Evolutionary conservation across 1,139 yeast species (phyloP), one percentile per base, ranked within the genome.

Genomic region (Kurtzmaniella quercitrusa): DNA sequence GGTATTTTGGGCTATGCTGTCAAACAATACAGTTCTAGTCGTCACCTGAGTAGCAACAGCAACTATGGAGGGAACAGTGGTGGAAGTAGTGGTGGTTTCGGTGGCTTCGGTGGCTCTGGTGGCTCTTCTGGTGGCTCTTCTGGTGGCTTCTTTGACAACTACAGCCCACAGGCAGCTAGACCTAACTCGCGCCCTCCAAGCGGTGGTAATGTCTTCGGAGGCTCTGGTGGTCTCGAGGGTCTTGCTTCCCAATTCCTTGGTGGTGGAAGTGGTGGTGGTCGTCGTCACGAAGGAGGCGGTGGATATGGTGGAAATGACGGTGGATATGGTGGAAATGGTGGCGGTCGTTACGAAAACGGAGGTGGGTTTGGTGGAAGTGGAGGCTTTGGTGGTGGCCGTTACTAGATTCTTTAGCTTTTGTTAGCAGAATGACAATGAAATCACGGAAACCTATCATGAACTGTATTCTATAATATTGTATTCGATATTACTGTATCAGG

Each of bases 121-220:
- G 36, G 36, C 5, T 27, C 31, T 19, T 11, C 43, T 31, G 37
- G 39, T 16, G 15, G 23, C 23, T 8, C 4, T 21, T 4, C 7
- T 21, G 43, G 43, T 29, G 46, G 46, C 7, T 34, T 41, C 11
- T 43, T 43, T 19, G 41, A 36, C 16, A 43, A 38, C 40, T 43
- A 41, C 41, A 43, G 39, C 21, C 43, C 46, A 16, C 46, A 39
- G 37, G 25, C 39, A 36, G 19, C 34, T 16, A 33, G 37, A 34
- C 23, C 38, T 11, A 14, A 15, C 29, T 25, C 27, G 3, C 34
- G 27, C 7, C 29, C 25, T 10, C 41, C 27, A 4, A 18, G 18
- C 14, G 18, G 36, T 4, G 42, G 19, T 14, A 16, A 21, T 15
- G 14, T 21, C 36, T 41, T 9, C 18, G 39, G 42, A 6, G 12